A percentile compares a stretch with the other conserved stretches of the same genome.
These are phyloP conservation scores for Phaeosphaeriaceae sp. DNA, from an alignment of 2,329 filamentous ascomycete genomes.

Conservation along the genomic window DNA sequence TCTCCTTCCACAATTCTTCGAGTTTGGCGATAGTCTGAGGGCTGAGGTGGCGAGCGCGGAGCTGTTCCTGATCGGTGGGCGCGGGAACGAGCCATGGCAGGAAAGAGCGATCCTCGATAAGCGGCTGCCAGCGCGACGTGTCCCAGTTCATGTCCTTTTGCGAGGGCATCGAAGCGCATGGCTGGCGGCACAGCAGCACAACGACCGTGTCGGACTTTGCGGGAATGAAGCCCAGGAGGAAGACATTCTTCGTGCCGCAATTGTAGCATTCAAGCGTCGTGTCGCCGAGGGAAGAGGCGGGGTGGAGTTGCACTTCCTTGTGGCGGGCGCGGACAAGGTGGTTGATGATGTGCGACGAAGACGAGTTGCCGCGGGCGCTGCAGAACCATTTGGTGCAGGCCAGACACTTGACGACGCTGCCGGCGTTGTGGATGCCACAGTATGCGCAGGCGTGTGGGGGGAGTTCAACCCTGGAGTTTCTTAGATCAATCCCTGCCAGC, in stretches of 20 bases:
- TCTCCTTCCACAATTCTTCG: constrained; percentile 98
- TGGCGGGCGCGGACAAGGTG: constrained; percentile 96
- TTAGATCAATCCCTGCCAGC: constrained; percentile 5
- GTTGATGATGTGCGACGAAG: constrained; percentile 97
- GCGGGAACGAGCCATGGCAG: constrained; percentile 89
- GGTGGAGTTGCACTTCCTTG: constrained; percentile 98
- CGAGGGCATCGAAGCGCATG: constrained; percentile 91
- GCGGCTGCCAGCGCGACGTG: constrained; percentile 93
- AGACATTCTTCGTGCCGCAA: constrained; percentile 99
- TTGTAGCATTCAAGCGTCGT: constrained; percentile 99
- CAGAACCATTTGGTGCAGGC: constrained; percentile 99
- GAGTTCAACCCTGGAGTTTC: constrained; percentile 64
- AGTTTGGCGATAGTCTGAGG: constrained; percentile 95
- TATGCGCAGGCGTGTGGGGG: constrained; percentile 93
- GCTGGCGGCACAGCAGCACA: constrained; percentile 93
- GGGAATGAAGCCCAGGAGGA: constrained; percentile 95
- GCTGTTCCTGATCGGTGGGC: constrained; percentile 92
- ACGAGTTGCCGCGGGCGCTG: constrained; percentile 94
- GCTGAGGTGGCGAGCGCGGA: constrained; percentile 90
- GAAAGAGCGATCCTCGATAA: constrained; percentile 97
- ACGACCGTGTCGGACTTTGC: constrained; percentile 99
- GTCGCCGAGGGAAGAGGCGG: constrained; percentile 89
- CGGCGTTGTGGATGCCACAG: constrained; percentile 95
- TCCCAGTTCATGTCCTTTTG: constrained; percentile 99
- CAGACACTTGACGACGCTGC: constrained; percentile 95